Evolutionary conservation across 2,329 filamentous ascomycete species (phyloP).

Genomic region (Teratosphaeria zuluensis): DNA sequence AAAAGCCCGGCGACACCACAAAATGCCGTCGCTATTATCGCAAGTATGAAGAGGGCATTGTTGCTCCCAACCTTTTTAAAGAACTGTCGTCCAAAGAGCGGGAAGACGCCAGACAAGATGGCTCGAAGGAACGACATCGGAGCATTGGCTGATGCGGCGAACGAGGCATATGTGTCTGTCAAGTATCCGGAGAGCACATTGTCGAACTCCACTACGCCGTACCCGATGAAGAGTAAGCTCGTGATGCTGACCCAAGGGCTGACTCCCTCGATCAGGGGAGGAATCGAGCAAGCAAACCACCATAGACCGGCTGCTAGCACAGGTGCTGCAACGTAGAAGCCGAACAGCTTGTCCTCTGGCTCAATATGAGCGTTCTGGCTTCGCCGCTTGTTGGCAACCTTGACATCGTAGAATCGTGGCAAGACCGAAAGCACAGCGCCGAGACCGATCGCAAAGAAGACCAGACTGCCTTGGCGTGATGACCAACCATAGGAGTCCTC

Average conservation of each 20-base stretch:
- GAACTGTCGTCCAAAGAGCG: constrained; percentile 33
- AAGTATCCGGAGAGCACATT: constrained; percentile 35
- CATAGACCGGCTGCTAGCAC: constrained; percentile 36
- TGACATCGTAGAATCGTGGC: constrained; percentile 34
- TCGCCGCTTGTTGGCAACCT: constrained; percentile 21
- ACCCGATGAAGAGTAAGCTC: constrained; percentile 35
- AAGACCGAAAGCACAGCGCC: constrained; percentile 33
- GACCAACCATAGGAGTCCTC: not conserved
- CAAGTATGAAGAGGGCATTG: constrained; percentile 31
- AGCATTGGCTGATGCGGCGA: constrained; percentile 37
- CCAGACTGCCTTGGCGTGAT: constrained; percentile 33
- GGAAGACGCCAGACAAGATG: constrained; percentile 30
- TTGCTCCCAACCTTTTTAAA: constrained; percentile 32
- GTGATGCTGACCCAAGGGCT: constrained; percentile 13
- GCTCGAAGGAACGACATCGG: constrained; percentile 33
- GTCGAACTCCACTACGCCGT: constrained; percentile 39
- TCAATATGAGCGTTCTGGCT: constrained; percentile 13
- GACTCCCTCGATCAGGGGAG: constrained; percentile 33
- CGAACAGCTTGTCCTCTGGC: constrained; percentile 40
- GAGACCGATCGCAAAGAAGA: constrained; percentile 37
- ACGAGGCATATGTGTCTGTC: constrained; percentile 36
- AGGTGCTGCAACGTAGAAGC: constrained; percentile 38
- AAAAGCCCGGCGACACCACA: constrained; percentile 32
- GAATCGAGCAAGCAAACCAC: constrained; percentile 40
- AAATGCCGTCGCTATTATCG: constrained; percentile 32